Percentiles rank a stretch among this genome's conserved stretches.
These are phyloP conservation scores for Leishmania arabica DNA, from an alignment of 208 protist species.

Conservation along the genomic window DNA sequence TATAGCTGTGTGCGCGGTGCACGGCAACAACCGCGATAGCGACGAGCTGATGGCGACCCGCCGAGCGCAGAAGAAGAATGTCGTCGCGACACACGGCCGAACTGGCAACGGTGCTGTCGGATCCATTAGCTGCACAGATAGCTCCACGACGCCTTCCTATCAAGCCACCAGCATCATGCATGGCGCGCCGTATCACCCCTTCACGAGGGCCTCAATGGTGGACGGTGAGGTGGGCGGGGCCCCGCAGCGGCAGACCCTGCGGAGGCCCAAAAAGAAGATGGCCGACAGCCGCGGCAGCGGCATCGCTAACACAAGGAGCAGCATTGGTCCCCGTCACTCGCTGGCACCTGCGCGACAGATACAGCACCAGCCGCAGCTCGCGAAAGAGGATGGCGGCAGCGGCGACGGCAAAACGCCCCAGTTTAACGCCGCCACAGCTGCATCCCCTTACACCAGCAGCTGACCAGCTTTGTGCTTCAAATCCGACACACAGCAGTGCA, in stretches of 20 bases:
- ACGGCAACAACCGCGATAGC: slow-evolving; percentile 7
- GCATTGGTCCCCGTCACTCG: not conserved
- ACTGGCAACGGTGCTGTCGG: not conserved
- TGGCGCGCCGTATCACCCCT: not conserved
- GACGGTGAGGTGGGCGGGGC: not conserved
- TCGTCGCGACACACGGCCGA: slow-evolving; percentile 9
- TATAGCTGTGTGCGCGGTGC: slow-evolving; percentile 17
- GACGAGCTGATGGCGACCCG: not conserved
- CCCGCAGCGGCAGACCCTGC: not conserved
- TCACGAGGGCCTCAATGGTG: not conserved
- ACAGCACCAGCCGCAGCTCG: not conserved
- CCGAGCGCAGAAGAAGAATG: slow-evolving; percentile 5
- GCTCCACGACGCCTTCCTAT: not conserved
- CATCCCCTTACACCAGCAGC: not conserved
- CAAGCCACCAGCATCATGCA: not conserved
- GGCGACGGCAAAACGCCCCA: not conserved
- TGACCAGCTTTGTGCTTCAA: not conserved
- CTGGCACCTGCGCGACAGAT: not conserved
- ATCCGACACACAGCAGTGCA: not conserved
- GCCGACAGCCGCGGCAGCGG: not conserved
- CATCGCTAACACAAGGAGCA: not conserved
- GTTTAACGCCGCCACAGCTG: not conserved
- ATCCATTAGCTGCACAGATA: not conserved
- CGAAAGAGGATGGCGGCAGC: not conserved
- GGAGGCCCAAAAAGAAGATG: not conserved